phyloP scores from a whole-genome alignment of 805 yeast species.

The Myxozyma geophila region DNA sequence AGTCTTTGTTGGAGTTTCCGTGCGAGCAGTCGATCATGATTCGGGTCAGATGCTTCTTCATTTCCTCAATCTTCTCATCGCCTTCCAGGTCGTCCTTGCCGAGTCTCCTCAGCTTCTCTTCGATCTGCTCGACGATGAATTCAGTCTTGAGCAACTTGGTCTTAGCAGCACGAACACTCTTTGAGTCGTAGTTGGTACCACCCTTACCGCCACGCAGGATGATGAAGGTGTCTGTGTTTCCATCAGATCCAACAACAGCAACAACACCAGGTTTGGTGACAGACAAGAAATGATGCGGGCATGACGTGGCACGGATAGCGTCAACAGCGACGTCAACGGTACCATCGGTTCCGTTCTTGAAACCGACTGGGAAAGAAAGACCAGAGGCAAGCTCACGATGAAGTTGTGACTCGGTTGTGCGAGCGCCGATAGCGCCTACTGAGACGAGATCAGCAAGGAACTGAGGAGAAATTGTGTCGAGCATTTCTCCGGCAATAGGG shows the following conservation, averaged over 20 bases:
- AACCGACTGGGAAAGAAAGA: constrained; percentile 95
- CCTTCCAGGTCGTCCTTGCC: constrained; percentile 40
- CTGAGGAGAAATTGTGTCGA: constrained; percentile 89
- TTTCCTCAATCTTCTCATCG: constrained; percentile 40
- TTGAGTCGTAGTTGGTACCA: constrained; percentile 87
- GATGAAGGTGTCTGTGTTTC: constrained; percentile 87
- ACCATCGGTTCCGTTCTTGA: constrained; percentile 98
- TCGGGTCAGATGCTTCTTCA: constrained; percentile 53
- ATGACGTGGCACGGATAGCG: constrained; percentile 89
- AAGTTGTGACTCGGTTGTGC: constrained; percentile 97
- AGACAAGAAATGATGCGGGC: constrained; percentile 90
- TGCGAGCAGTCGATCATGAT: constrained; percentile 98
- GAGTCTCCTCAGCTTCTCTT: constrained; percentile 55
- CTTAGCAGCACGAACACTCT: constrained; percentile 69
- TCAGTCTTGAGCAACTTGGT: constrained; percentile 57
- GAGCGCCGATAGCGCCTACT: constrained; percentile 97
- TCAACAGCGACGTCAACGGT: constrained; percentile 91
- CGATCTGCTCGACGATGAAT: constrained; percentile 21
- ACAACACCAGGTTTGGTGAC: constrained; percentile 97
- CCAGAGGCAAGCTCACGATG: constrained; percentile 98
- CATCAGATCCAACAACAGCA: constrained; percentile 94
- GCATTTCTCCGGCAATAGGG: constrained; percentile 97
- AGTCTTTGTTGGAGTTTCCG: constrained; percentile 91
- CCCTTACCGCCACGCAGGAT: constrained; percentile 94
- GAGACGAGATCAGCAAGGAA: constrained; percentile 91